Conservation (phyloP, 208 protist species). For the Herpetomonas tarakana region DNA sequence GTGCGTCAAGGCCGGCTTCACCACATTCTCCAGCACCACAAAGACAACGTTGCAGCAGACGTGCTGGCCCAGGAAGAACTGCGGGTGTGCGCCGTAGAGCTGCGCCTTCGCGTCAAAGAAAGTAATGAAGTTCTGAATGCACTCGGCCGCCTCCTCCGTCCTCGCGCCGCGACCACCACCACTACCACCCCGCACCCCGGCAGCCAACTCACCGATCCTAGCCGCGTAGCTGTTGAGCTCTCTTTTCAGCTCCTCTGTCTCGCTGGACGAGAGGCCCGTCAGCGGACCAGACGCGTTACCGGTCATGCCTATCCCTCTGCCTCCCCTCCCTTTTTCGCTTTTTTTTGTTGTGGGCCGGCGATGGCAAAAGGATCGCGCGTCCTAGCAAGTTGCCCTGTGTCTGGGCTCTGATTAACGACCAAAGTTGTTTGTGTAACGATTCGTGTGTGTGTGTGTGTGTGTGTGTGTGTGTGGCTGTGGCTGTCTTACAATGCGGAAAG, state of each 20-base stretch:
- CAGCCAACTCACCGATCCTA: background rate
- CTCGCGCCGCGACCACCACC: constrained; percentile 3
- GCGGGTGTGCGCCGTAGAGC: constrained; percentile 39
- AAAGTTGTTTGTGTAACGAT: too few species aligned
- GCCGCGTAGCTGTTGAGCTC: constrained; percentile 25
- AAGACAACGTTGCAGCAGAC: constrained; percentile 72
- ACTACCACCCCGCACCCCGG: background rate
- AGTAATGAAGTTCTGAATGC: constrained; percentile 30
- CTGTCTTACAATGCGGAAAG: too few species aligned
- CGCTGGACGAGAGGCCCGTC: too few species aligned
- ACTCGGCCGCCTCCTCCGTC: constrained; percentile 35
- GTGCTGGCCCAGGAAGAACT: constrained; percentile 65
- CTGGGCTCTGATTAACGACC: too few species aligned
- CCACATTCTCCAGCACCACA: constrained; percentile 54
- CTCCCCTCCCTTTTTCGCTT: too few species aligned
- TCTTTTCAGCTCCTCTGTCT: background rate
- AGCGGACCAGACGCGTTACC: too few species aligned
- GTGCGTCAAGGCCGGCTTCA: constrained; percentile 47
- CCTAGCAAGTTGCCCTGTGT: too few species aligned
- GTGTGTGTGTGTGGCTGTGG: too few species aligned
- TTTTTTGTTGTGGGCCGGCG: too few species aligned
- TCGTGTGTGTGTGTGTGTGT: too few species aligned
- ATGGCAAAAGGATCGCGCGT: too few species aligned
- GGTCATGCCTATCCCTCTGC: too few species aligned
- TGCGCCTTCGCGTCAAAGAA: constrained; percentile 41